Base-by-base conservation (phyloP, 2,329 filamentous ascomycete genomes). In the Fusarium virguliforme region DNA sequence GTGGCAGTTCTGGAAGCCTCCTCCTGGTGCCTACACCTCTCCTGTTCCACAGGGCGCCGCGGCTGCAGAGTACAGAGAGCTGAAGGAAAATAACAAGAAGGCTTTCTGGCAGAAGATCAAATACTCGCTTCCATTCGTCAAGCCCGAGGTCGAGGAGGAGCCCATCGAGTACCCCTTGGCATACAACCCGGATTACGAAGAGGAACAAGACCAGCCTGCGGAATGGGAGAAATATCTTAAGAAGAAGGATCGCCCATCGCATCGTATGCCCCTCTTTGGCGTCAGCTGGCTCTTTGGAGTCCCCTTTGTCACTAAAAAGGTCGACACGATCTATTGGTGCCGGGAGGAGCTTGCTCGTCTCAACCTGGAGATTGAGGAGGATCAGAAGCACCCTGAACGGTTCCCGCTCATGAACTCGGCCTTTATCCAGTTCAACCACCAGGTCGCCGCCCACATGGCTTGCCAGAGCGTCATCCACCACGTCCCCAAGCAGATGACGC, bases 351-450 rank as follows among this genome's bases (percentile, higher is more conserved):
- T 99, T 30, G 95, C 96, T 18, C 89, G 93, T 13, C 85, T 98
- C 18, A 99, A 98, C 73, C 78, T 95, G 58, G 95, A 98, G 78
- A 98, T 99, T 60, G 95, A 98, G 74, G 85, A 91, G 48, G 96
- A 98, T 72, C 96, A 99, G 79, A 87, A 91, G 59, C 87, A 96
- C 54, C 92, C 93, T 0, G 95, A 98, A 72, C 90, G 91, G 5
- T 98, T 94, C 69, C 95, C 95, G 0, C 83, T 95, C 51, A 97
- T 98, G 94, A 97, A 93, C 76, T 97, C 95, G 1, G 96, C 96
- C 1, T 99, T 99, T 75, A 94, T 99, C 67, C 96, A 99, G 79
- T 99, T 99, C 86, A 97, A 99, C 77, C 92, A 98, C 77, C 96
- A 99, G 79, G 93, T 98, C 2, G 95, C 95, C 6, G 96, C 96